Evolutionary conservation across 345 rosid genomes (phyloP).

Genomic region (Boechera retrofracta): DNA sequence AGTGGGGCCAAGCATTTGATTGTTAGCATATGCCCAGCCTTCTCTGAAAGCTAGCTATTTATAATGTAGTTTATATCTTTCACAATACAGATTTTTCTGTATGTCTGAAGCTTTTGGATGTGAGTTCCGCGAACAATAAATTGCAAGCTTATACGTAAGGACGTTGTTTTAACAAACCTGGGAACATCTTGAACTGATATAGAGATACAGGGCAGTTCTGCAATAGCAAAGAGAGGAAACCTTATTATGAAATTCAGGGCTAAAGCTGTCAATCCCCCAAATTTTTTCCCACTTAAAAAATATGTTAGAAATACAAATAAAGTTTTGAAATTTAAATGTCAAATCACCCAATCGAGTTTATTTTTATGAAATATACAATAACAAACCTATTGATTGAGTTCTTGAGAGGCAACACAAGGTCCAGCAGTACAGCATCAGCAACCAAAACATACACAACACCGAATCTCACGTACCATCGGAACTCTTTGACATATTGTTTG

Average conservation of each 20-base stretch:
- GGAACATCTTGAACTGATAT: conserved; percentile 63
- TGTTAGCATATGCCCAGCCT: not conserved
- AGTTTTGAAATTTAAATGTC: not conserved
- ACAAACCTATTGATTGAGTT: conserved; percentile 60
- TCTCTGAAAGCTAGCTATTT: too few relatives aligned
- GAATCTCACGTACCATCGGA: conserved; percentile 88
- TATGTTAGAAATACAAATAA: not conserved
- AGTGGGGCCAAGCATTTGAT: conserved; percentile 10
- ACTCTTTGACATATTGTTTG: conserved; percentile 64
- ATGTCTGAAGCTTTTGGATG: conserved; percentile 5
- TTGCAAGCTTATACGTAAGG: conserved; percentile 7
- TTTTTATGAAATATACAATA: conserved; percentile 14
- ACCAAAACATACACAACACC: conserved; percentile 83
- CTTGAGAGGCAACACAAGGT: conserved; percentile 62
- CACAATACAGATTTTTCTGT: not conserved
- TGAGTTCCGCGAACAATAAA: conserved; percentile 14
- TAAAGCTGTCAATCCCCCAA: not conserved
- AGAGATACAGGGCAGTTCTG: conserved; percentile 63
- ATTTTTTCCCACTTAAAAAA: not conserved
- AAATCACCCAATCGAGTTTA: conserved; percentile 3
- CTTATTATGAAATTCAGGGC: conserved; percentile 22
- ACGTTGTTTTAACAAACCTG: conserved; percentile 62
- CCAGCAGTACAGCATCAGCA: conserved; percentile 83
- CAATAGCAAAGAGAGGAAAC: conserved; percentile 39
- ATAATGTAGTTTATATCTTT: not conserved